Base-by-base conservation (phyloP, 257 asterid species). In the Fraxinus excelsior region DNA sequence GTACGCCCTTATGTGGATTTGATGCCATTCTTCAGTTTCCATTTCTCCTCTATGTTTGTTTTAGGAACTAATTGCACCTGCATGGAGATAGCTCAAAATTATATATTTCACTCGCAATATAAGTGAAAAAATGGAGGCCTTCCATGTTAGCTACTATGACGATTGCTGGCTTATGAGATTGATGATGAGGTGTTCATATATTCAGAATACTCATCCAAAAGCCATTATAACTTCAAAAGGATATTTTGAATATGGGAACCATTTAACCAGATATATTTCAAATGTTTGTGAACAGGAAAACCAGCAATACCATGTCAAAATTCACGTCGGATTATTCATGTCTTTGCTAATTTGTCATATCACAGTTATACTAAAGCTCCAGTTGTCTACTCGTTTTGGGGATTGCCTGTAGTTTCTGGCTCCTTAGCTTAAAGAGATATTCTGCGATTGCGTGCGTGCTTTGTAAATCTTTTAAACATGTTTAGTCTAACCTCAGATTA, bases 1-100 rank as follows among this genome's bases (percentile, higher is more conserved):
- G 99, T 95, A 81, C 10, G 6, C 23, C 31, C 4, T 18, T 16
- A n/a, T 7, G 29, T 58, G 29, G 11, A 2, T 21, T 21, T 58
- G 14, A 4, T 7, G 8, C n/a, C 21, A n/a, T 56, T 44, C 62
- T 65, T 76, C 23, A 40, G 14, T 66, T 13, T 67, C 62, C 78
- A 69, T 69, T 34, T 69, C 7, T 69, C 73, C 32, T 69, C 26
- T 10, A 19, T 18, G 19, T 56, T 56, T 58, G 56, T 40, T 40
- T 40, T 11, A 10, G 16, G 6, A 46, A 46, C 58, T 16, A 19
- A 56, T 56, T n/a, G 26, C 65, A 56, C 65, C 65, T 56, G 28
- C 14, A 16, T 37, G 49, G 40, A 70, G 74, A 38, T 70, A 38
- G 74, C 46, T 38, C 34, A 23, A 70, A 14, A 18, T 25, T 51